A percentile compares a stretch with the other conserved stretches of the same genome.
These are phyloP conservation scores for Fusarium devonianum DNA, from an alignment of 2,329 filamentous ascomycete genomes.

Conservation along the genomic window DNA sequence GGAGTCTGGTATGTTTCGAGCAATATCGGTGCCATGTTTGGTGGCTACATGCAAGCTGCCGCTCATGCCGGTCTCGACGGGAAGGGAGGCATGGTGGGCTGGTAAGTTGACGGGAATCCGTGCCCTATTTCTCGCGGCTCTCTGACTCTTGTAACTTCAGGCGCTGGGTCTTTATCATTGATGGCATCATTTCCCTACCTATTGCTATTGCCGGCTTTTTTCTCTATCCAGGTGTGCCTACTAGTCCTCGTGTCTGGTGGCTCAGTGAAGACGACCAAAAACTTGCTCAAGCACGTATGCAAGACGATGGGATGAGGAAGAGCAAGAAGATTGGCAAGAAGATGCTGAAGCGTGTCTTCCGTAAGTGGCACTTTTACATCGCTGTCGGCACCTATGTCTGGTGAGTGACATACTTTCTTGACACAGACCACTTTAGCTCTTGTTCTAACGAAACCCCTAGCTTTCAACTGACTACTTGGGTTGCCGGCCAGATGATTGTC, in stretches of 20 bases:
- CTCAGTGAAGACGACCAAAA: conserved; percentile 36
- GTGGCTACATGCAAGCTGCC: conserved; percentile 31
- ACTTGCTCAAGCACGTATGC: conserved; percentile 38
- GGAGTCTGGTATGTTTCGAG: conserved; percentile 56
- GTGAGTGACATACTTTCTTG: conserved; percentile 2
- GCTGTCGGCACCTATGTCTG: conserved; percentile 34
- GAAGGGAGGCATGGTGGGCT: conserved; percentile 20
- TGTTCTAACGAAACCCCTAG: not conserved
- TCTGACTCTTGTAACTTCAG: conserved; percentile 1
- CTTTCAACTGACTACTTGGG: conserved; percentile 33
- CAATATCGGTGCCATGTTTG: conserved; percentile 27
- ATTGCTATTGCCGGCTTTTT: conserved; percentile 41
- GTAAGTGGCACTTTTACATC: conserved; percentile 41
- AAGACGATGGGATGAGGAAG: conserved; percentile 31
- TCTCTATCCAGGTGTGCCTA: conserved; percentile 41
- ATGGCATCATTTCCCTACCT: conserved; percentile 45
- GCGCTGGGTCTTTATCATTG: conserved; percentile 48
- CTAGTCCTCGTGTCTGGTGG: conserved; percentile 39
- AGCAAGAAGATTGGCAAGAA: conserved; percentile 35
- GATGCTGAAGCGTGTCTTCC: conserved; percentile 40
- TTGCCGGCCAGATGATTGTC: conserved; percentile 39
- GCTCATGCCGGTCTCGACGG: conserved; percentile 26
- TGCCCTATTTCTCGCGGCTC: not conserved
- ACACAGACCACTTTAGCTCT: too few relatives aligned
- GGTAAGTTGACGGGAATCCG: conserved; percentile 9